phyloP scores from a whole-genome alignment of 495 filamentous ascomycete genomes.

The Lasiosphaeriaceae sp. region DNA sequence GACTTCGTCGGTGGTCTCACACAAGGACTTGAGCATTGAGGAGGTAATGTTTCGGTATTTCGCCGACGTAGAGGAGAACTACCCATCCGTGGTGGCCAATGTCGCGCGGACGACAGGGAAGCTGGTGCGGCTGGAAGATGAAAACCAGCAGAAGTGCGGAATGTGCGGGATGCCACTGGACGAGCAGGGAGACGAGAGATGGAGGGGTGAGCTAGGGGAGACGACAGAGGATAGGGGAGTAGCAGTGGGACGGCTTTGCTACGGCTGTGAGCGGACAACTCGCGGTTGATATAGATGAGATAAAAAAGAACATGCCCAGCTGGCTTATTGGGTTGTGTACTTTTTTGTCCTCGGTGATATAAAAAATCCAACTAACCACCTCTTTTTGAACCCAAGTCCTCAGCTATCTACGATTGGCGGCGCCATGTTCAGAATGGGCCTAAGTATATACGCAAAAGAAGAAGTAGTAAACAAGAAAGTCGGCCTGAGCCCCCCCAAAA shows the following conservation, averaged over 20 bases:
- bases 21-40: slow-evolving; percentile 82
- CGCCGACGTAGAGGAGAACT: slow-evolving; percentile 77
- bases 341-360: no score
- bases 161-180: slow-evolving; percentile 50
- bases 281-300: slow-evolving; percentile 23
- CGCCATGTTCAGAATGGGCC: background rate
- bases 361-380: no score
- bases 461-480: no score
- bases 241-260: slow-evolving; percentile 35
- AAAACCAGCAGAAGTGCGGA: slow-evolving; percentile 33
- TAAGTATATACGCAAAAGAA: background rate
- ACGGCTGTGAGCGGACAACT: slow-evolving; percentile 50
- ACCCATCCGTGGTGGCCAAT: slow-evolving; percentile 89
- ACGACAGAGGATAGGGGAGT: background rate
- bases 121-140: slow-evolving; percentile 43
- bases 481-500: no score
- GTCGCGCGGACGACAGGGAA: slow-evolving; percentile 85
- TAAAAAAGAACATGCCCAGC: background rate
- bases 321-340: no score
- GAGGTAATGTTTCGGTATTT: slow-evolving; percentile 88
- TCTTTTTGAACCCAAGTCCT: no score
- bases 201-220: slow-evolving; percentile 46
- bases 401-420: no score
- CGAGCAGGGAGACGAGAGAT: slow-evolving; percentile 41
- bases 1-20: slow-evolving; percentile 43